Conservation (phyloP, 331 rosid genomes). For the Pyrus hybrid region DNA sequence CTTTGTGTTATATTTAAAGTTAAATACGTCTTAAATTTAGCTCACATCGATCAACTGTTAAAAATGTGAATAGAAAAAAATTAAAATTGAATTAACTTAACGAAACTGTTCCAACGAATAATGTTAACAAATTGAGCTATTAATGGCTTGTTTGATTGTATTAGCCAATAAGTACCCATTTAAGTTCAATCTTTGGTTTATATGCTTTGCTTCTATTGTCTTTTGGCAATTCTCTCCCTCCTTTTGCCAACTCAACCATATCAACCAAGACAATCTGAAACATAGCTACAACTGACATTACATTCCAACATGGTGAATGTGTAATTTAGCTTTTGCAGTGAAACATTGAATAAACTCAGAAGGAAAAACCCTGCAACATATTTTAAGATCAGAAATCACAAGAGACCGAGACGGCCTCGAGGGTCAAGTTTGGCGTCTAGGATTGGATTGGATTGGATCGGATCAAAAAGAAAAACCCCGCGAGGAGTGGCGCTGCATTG, state of each 20-base stretch:
- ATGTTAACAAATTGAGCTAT: no score
- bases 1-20: no score
- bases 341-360: background rate
- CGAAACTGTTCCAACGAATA: fast-evolving
- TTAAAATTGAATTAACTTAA: no score
- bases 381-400: background rate
- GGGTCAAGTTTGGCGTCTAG: no score
- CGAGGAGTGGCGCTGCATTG: background rate
- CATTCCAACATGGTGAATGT: background rate
- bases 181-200: background rate
- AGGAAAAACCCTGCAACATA: background rate
- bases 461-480: background rate
- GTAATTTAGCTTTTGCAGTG: background rate
- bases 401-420: background rate
- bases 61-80: no score
- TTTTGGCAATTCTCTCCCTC: background rate
- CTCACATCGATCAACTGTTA: no score
- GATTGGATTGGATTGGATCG: no score
- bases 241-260: background rate
- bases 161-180: background rate
- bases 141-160: background rate
- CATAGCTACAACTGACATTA: background rate
- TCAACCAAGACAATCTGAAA: background rate
- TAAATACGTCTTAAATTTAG: no score
- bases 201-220: background rate